Base-by-base conservation (phyloP, 352 stramenopile species). In the Phytophthora ramorum region DNA sequence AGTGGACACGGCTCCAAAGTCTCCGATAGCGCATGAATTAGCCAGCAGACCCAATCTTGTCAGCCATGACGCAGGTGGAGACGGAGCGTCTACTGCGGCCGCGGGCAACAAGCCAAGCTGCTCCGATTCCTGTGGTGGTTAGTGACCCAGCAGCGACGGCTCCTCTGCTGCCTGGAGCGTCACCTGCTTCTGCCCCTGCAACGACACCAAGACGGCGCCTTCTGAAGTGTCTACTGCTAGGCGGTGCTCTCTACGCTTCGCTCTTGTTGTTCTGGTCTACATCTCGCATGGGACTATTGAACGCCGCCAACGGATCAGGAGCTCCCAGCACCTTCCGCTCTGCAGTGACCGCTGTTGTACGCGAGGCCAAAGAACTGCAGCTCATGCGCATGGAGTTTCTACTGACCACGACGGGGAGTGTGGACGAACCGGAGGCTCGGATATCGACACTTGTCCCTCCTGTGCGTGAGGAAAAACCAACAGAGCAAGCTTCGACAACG, bases 1-100 rank as follows among this genome's bases (percentile, higher is more conserved):
- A 35, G 58, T 70, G 47, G 62, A 65, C 54, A 70, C 34, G 40
- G 44, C 35, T 47, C 12, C 17, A 50, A 37, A 50, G 30, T 26
- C 43, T 57, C 45, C 24, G 57, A 37, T 32, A 40, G 13, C 32
- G 8, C 4, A 52, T 54, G 19, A 49, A 26, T 30, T 5, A 16
- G 30, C 3, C 20, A 43, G 44, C 63, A 71, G 13, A 65, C 30
- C 50, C 16, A 17, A 65, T 65, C 40, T 28, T 58, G 56, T 51
- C 51, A 44, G 44, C 19, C 35, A 72, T 72, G 57, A 22, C 38
- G 13, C 63, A 71, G 32, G 40, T 51, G 20, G 50, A 68, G 46
- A 32, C 28, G 1, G 57, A 63, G 41, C 37, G 37, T 3, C 50
- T 72, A 7, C 30, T 72, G 5, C 53, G 50, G 13, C 50, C 58